A percentile compares a stretch with the other conserved stretches of the same genome.
Evolutionary conservation across 2,329 filamentous ascomycete species (phyloP).

Genomic region (Calonectria leucothoes): DNA sequence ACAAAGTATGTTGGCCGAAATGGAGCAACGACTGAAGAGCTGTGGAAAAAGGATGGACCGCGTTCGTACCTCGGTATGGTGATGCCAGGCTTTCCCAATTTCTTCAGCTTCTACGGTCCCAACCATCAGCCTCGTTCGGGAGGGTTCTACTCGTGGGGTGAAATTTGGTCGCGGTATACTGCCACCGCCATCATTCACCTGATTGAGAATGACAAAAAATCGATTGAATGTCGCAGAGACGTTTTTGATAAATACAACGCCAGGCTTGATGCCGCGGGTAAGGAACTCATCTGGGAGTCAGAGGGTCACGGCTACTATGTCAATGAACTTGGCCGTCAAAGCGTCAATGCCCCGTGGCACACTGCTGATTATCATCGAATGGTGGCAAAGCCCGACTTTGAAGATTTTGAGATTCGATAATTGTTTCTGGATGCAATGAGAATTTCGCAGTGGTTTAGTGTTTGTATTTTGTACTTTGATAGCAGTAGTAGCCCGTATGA

Average conservation of each 20-base stretch:
- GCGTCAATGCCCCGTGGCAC: conserved; percentile 19
- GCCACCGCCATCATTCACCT: background rate
- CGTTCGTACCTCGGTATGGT: conserved; percentile 14
- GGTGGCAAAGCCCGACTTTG: conserved; percentile 14
- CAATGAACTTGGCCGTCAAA: conserved; percentile 16
- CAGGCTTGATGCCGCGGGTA: conserved; percentile 3
- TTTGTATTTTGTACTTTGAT: background rate
- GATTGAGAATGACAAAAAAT: conserved; percentile 19
- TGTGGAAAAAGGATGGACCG: conserved; percentile 18
- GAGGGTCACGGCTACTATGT: conserved; percentile 16
- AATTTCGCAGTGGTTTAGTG: background rate
- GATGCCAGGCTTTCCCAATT: conserved; percentile 14
- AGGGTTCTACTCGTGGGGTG: conserved; percentile 20
- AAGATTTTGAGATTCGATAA: conserved; percentile 19
- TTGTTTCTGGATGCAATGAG: background rate
- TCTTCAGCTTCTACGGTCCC: conserved; percentile 15
- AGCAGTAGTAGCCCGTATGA: background rate
- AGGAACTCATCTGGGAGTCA: conserved; percentile 14
- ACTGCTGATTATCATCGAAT: conserved; percentile 20
- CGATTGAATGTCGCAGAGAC: conserved; percentile 11
- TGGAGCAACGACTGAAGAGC: background rate
- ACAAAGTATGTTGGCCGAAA: conserved; percentile 16
- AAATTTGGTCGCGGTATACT: conserved; percentile 21
- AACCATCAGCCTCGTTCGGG: conserved; percentile 20
- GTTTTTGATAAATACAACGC: conserved; percentile 16